A percentile compares a stretch with the other conserved stretches of the same genome.
Evolutionary conservation across 352 stramenopile genomes (phyloP).

Genomic region (Pythium grandisporangium): DNA sequence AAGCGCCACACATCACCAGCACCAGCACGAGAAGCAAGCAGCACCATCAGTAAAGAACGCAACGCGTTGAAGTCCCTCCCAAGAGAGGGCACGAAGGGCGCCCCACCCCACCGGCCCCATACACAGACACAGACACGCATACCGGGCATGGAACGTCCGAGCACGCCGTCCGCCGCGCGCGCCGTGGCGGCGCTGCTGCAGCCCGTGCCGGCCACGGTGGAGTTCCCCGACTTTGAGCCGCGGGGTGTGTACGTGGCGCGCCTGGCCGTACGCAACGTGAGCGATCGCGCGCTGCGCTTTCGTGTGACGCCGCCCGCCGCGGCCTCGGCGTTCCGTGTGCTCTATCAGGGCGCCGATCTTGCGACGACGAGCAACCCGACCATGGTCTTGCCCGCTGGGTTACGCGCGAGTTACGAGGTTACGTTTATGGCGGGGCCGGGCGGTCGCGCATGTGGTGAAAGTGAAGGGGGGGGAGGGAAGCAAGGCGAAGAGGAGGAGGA

Average conservation of each 20-base stretch:
- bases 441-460: neutral
- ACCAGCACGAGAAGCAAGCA: too few species aligned
- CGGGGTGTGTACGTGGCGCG: slow-evolving; percentile 53
- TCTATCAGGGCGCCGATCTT: slow-evolving; percentile 46
- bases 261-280: slow-evolving; percentile 61
- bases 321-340: slow-evolving; percentile 47
- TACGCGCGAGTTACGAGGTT: slow-evolving; percentile 56
- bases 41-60: too few species aligned
- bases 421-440: slow-evolving; percentile 24
- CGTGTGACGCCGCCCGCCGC: slow-evolving; percentile 34
- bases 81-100: too few species aligned
- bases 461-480: too few species aligned
- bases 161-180: slow-evolving; percentile 9
- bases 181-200: slow-evolving; percentile 34
- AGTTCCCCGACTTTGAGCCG: slow-evolving; percentile 56
- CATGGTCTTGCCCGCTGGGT: slow-evolving; percentile 43
- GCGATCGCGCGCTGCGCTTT: slow-evolving; percentile 48
- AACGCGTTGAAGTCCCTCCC: too few species aligned
- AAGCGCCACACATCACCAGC: too few species aligned
- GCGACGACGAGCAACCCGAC: slow-evolving; percentile 59
- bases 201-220: slow-evolving; percentile 45
- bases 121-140: neutral
- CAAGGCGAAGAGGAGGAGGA: too few species aligned
- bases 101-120: neutral
- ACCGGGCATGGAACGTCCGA: slow-evolving; percentile 5